phyloP scores from a whole-genome alignment of 177 flowering plant genomes.

The Telopea speciosissima region DNA sequence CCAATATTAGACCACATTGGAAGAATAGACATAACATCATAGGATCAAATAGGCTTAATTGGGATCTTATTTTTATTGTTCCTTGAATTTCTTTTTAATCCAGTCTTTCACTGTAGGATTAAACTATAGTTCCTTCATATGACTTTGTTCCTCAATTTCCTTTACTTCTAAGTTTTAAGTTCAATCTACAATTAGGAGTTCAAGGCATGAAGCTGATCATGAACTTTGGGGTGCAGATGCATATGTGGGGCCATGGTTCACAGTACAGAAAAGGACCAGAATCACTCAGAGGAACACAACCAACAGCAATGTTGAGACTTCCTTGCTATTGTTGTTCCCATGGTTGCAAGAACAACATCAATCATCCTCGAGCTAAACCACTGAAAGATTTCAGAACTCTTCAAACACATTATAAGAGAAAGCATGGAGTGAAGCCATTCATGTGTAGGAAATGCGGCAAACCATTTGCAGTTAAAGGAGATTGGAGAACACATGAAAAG shows the following conservation, averaged over 20 bases:
- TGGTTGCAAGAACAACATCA: conserved; percentile 86
- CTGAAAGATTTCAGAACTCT: conserved; percentile 76
- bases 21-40: too few species aligned
- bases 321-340: conserved; percentile 79
- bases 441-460: conserved; percentile 66
- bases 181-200: not conserved
- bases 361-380: conserved; percentile 75
- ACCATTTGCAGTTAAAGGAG: conserved; percentile 66
- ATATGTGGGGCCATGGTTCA: conserved; percentile 90
- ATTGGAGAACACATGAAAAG: conserved; percentile 82
- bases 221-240: conserved; percentile 44
- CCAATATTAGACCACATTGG: too few species aligned
- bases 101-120: too few species aligned
- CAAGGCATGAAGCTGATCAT: not conserved
- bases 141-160: too few species aligned
- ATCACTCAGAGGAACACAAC: conserved; percentile 68
- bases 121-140: too few species aligned
- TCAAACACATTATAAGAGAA: conserved; percentile 80
- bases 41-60: too few species aligned
- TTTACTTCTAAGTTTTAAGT: not conserved
- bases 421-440: conserved; percentile 76
- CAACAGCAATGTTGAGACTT: conserved; percentile 71
- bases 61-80: too few species aligned
- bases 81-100: too few species aligned
- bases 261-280: conserved; percentile 75